A percentile compares a stretch with the other conserved stretches of the same genome.
Conservation (phyloP, 495 filamentous ascomycete genomes). For the Penicillium fimorum region DNA sequence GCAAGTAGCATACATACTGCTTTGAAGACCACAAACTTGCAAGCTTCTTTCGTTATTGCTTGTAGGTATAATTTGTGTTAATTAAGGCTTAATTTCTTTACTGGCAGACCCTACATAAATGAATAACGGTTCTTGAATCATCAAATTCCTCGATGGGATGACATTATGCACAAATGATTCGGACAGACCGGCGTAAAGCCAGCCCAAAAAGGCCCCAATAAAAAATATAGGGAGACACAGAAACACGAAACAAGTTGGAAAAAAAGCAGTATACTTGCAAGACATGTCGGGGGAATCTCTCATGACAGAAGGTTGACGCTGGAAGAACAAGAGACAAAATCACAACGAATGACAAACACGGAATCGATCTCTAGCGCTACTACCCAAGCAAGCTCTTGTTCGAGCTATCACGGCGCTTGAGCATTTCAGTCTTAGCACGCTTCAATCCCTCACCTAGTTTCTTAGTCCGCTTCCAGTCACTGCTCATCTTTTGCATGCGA, state of each 20-base stretch:
- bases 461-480: constrained; percentile 50
- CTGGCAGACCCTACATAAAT: neutral
- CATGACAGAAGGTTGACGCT: constrained; percentile 28
- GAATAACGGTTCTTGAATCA: constrained; percentile 4
- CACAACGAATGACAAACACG: constrained; percentile 15
- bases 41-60: neutral
- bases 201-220: constrained; percentile 10
- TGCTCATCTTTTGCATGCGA: constrained; percentile 53
- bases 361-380: neutral
- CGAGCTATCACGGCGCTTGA: constrained; percentile 41
- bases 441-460: constrained; percentile 47
- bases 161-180: constrained; percentile 21
- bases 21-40: neutral
- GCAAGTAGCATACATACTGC: neutral
- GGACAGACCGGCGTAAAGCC: constrained; percentile 1
- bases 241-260: constrained; percentile 7
- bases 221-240: constrained; percentile 5
- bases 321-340: constrained; percentile 21
- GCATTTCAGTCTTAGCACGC: constrained; percentile 45
- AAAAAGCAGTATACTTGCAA: constrained; percentile 21
- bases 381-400: constrained; percentile 22
- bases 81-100: constrained; percentile 2
- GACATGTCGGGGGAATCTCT: constrained; percentile 34
- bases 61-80: neutral
- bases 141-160: constrained; percentile 11